Percentiles rank a stretch among this genome's conserved stretches.
Evolutionary conservation across 2,329 filamentous ascomycete species (phyloP).

Genomic region (Dothideomycetidae sp.): DNA sequence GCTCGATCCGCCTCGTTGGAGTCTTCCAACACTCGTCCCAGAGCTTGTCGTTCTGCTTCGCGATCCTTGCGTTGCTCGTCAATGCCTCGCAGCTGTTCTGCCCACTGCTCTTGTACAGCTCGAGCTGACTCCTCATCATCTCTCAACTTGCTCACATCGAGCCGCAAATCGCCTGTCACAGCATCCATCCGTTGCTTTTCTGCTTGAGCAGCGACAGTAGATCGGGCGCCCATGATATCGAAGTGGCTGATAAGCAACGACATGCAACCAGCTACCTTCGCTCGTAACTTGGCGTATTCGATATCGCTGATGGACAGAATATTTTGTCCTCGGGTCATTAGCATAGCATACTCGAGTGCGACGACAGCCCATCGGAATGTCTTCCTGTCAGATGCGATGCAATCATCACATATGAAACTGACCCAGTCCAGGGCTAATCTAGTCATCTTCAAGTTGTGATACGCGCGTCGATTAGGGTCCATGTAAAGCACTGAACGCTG

Average conservation of each 20-base stretch:
- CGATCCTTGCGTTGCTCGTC: conserved; percentile 67
- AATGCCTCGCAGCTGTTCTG: conserved; percentile 57
- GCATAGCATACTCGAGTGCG: conserved; percentile 91
- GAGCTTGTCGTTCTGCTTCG: conserved; percentile 69
- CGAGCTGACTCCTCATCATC: conserved; percentile 77
- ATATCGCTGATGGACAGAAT: conserved; percentile 81
- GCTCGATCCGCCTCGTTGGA: conserved; percentile 93
- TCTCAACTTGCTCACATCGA: conserved; percentile 59
- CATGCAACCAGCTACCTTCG: conserved; percentile 95
- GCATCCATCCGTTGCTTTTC: conserved; percentile 82
- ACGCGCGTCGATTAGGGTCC: conserved; percentile 85
- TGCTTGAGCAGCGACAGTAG: conserved; percentile 81
- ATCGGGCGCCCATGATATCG: conserved; percentile 95
- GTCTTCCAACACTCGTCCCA: conserved; percentile 83
- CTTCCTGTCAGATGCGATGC: conserved; percentile 80
- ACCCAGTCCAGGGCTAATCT: conserved; percentile 94
- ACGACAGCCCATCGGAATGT: conserved; percentile 96
- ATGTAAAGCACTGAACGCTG: conserved; percentile 89
- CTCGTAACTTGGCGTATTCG: conserved; percentile 68
- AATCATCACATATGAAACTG: conserved; percentile 95
- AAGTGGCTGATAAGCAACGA: conserved; percentile 94
- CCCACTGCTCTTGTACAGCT: conserved; percentile 60
- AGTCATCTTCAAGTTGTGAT: conserved; percentile 94
- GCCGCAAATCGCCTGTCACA: conserved; percentile 57
- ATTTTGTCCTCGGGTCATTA: conserved; percentile 86